Conservation (phyloP, 192 early-diverging fungal species). For the Gigaspora rosea region DNA sequence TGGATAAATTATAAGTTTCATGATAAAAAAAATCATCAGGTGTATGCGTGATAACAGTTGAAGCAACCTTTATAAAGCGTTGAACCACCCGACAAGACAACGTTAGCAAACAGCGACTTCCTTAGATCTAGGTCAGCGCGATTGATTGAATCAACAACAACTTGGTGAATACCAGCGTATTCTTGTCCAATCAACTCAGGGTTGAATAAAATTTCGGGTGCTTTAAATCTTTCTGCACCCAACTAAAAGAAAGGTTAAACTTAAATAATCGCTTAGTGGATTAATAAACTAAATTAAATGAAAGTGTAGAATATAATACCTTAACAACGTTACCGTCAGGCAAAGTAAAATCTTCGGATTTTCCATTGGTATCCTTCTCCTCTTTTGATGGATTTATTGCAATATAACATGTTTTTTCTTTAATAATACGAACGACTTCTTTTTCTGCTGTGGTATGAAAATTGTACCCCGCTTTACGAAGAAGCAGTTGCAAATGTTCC, state of each 20-base stretch:
- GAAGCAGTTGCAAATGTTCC: conserved; percentile 85
- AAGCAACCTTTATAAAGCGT: conserved; percentile 75
- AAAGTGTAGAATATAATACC: conserved; percentile 41
- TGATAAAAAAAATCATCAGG: neutral
- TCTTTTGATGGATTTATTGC: conserved; percentile 87
- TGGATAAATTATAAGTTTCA: neutral
- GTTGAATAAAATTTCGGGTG: conserved; percentile 95
- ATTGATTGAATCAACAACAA: conserved; percentile 90
- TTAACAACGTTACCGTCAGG: conserved; percentile 86
- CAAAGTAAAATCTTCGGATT: conserved; percentile 76
- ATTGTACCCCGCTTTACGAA: conserved; percentile 86
- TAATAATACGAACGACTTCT: conserved; percentile 93
- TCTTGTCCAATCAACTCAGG: conserved; percentile 93
- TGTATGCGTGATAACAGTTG: neutral
- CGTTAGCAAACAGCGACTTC: conserved; percentile 81
- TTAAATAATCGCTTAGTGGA: neutral
- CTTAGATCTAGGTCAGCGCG: conserved; percentile 95
- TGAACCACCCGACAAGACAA: conserved; percentile 97
- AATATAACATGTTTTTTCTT: conserved; percentile 95
- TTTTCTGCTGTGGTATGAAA: conserved; percentile 93
- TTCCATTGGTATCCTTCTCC: conserved; percentile 85
- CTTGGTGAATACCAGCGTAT: conserved; percentile 90
- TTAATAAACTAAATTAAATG: neutral
- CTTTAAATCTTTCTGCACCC: conserved; percentile 89
- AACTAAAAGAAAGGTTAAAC: conserved; percentile 51